Base-by-base conservation (phyloP, 768 basidiomycete genomes). In the Calocybe gangraenosa region DNA sequence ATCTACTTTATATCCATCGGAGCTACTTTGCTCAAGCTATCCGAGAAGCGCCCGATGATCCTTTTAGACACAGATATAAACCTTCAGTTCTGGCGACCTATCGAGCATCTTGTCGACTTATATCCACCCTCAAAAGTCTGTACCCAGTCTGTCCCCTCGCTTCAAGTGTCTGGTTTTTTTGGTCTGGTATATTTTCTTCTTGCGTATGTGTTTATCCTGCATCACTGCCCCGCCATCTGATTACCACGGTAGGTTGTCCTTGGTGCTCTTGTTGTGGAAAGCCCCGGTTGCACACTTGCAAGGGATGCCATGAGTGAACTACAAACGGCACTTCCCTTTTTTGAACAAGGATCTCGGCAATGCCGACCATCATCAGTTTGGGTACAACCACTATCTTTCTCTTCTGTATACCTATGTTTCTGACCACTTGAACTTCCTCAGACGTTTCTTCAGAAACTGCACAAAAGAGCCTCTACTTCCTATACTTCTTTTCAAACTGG, bases 11-110 rank as follows among this genome's bases (percentile, higher is more conserved):
- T 43, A 65, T 75, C 14, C 77, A 79, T 49, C 66, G 75, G 38
- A 69, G 67, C 45, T 78, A 73, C 54, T 74, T 77, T 45, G 67
- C 66, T 11, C 67, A 70, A 49, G 77, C 76, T 7, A 61, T 77
- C 28, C 64, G 62, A 1, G 67, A 69, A 37, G 55, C 64, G 13
- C 56, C 73, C 0, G 56, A 62, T n/a, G 63, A 75, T 49, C 75
- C 75, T 0, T 56, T 75, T 3, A 53, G 61, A 25, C 73, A 75
- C 46, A 65, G 64, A 51, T 78, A 69, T 50, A 68, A 65, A 10
- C 64, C 65, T 3, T 76, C 76, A 4, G 74, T 77, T 15, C 47
- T 72, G 37, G 65, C 73, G 11, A 60, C 67, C 15, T 71, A 70
- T 59, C 63, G 69, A 40, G 68, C 73, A 45, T 72, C 75, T 2